Percentiles rank a stretch among this genome's conserved stretches.
phyloP scores from a whole-genome alignment of 768 basidiomycete genomes.

The Gymnopilus dilepis region DNA sequence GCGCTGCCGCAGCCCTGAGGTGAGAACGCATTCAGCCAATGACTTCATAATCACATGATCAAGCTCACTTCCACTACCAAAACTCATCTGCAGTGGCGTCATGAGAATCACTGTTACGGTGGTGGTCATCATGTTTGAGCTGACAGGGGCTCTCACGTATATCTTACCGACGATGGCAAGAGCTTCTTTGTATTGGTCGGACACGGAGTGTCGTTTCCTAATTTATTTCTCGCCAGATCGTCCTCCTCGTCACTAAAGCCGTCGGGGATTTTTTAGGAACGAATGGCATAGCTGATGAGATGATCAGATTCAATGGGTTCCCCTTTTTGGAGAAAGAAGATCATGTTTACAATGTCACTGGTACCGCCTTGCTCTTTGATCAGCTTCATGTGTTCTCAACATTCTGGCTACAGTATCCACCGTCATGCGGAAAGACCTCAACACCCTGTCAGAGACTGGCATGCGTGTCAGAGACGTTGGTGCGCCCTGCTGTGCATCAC shows the following conservation, averaged over 20 bases:
- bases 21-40: slow-evolving; percentile 34
- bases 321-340: slow-evolving; percentile 97
- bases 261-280: slow-evolving; percentile 95
- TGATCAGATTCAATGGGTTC: slow-evolving; percentile 96
- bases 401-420: slow-evolving; percentile 64
- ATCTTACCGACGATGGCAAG: slow-evolving; percentile 95
- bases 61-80: slow-evolving; percentile 2
- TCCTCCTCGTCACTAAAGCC: slow-evolving; percentile 93
- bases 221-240: slow-evolving; percentile 65
- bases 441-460: slow-evolving; percentile 74
- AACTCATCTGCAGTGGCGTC: slow-evolving; percentile 67
- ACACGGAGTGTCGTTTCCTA: not conserved
- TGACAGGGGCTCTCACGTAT: slow-evolving; percentile 96
- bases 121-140: slow-evolving; percentile 99
- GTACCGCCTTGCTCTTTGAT: slow-evolving; percentile 47
- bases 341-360: slow-evolving; percentile 87
- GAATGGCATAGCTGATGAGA: slow-evolving; percentile 95
- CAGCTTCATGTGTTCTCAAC: slow-evolving; percentile 4
- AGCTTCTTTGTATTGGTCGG: not conserved
- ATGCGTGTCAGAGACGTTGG: slow-evolving; percentile 82
- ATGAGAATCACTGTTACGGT: slow-evolving; percentile 98
- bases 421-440: slow-evolving; percentile 87
- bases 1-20: slow-evolving; percentile 96
- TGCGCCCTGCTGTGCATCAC: slow-evolving; percentile 41
- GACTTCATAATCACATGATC: slow-evolving; percentile 16